These are phyloP conservation scores for Salix dunnii DNA, from an alignment of 345 rosid species.

Conservation along the genomic window DNA sequence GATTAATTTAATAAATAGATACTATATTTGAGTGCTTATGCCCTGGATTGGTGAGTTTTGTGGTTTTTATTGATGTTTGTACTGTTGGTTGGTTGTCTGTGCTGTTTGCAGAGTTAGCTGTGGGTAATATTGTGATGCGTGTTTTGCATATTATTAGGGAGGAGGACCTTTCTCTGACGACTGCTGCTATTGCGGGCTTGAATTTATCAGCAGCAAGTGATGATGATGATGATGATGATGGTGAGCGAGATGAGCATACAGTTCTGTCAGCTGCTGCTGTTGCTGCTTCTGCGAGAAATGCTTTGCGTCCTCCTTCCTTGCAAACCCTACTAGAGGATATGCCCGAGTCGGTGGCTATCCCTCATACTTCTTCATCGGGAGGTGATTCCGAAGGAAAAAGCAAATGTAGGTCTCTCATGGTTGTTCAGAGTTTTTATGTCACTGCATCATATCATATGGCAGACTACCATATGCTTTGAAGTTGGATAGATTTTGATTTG, in stretches of 20 bases:
- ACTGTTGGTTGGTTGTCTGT: conserved; percentile 1
- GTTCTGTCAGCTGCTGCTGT: conserved; percentile 78
- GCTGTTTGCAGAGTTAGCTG: conserved; percentile 82
- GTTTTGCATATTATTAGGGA: conserved; percentile 93
- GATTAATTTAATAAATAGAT: neutral
- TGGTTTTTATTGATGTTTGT: neutral
- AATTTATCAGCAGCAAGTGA: conserved; percentile 72
- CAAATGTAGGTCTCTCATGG: conserved; percentile 49
- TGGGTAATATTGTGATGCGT: conserved; percentile 93
- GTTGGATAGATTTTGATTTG: neutral
- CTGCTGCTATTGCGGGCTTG: conserved; percentile 75
- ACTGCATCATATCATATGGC: neutral
- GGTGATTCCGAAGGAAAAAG: conserved; percentile 99
- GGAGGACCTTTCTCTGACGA: conserved; percentile 77
- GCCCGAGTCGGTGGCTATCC: conserved; percentile 64
- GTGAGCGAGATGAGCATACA: conserved; percentile 52
- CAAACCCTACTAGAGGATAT: conserved; percentile 79
- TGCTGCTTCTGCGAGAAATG: conserved; percentile 93
- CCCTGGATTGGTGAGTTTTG: neutral
- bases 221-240: conserved; percentile 48
- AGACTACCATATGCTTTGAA: neutral
- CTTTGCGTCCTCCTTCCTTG: conserved; percentile 90
- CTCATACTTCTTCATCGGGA: conserved; percentile 80
- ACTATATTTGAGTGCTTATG: neutral
- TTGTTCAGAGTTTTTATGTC: neutral